phyloP scores from a whole-genome alignment of 2,329 filamentous ascomycete genomes.

The Phialemoniopsis sp. region DNA sequence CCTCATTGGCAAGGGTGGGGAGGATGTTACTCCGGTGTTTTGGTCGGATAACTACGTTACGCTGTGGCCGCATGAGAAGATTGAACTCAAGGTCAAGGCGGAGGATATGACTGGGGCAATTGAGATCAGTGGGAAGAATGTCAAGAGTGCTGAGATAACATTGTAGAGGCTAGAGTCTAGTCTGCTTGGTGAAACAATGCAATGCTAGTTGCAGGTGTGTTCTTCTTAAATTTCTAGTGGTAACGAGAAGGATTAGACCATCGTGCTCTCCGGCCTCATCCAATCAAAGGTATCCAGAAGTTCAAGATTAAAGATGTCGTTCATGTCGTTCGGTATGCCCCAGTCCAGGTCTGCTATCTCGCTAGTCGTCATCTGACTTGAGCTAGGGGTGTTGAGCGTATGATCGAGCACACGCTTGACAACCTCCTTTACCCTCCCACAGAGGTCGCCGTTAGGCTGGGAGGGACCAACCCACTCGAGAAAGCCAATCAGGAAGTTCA shows the following conservation, averaged over 20 bases:
- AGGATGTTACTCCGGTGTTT: conserved; percentile 44
- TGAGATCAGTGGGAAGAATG: conserved; percentile 18
- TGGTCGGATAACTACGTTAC: conserved; percentile 64
- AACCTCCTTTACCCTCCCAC: conserved; percentile 37
- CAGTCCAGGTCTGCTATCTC: conserved; percentile 27
- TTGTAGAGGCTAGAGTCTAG: too few relatives aligned
- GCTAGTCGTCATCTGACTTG: conserved; percentile 3
- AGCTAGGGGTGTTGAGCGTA: conserved; percentile 32
- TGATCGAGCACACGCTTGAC: conserved; percentile 47
- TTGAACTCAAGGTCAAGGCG: conserved; percentile 28
- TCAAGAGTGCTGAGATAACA: too few relatives aligned
- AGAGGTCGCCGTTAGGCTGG: conserved; percentile 44
- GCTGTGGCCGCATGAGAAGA: conserved; percentile 50
- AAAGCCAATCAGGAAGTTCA: conserved; percentile 46
- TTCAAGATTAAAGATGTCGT: conserved; percentile 38
- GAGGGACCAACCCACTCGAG: conserved; percentile 45
- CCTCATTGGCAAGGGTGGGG: conserved; percentile 35
- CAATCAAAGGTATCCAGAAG: conserved; percentile 45
- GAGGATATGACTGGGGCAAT: conserved; percentile 15
- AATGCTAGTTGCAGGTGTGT: too few relatives aligned
- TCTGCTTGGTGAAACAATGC: too few relatives aligned
- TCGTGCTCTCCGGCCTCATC: conserved; percentile 29
- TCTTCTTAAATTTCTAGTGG: too few relatives aligned
- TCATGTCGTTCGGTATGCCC: conserved; percentile 12
- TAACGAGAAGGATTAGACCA: too few relatives aligned